These are phyloP conservation scores for Candida schatavii DNA, from an alignment of 805 yeast genomes.

Conservation along the genomic window DNA sequence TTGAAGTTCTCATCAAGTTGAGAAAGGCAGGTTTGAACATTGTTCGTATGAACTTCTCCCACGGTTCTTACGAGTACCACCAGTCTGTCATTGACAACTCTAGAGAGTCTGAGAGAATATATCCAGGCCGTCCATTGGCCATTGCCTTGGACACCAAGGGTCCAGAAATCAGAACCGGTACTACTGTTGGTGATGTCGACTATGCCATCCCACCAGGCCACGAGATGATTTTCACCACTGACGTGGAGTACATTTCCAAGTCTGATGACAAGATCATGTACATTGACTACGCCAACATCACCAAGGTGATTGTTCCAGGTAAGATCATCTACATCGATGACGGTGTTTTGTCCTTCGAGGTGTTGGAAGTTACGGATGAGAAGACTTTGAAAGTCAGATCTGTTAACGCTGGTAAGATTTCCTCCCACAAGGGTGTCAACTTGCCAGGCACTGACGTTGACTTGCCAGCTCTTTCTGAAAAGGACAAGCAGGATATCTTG, in stretches of 20 bases:
- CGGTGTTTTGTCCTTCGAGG: constrained; percentile 96
- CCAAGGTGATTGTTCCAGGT: constrained; percentile 87
- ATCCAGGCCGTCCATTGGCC: constrained; percentile 95
- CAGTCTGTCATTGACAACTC: constrained; percentile 96
- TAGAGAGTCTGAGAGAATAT: constrained; percentile 85
- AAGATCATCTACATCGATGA: constrained; percentile 93
- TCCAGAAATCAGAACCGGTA: constrained; percentile 99
- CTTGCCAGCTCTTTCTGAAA: constrained; percentile 95
- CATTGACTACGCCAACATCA: constrained; percentile 93
- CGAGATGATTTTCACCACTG: constrained; percentile 92
- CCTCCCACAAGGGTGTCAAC: constrained; percentile 98
- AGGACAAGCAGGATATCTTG: constrained; percentile 86
- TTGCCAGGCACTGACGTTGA: constrained; percentile 99
- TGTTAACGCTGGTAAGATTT: constrained; percentile 91
- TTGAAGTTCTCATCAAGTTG: constrained; percentile 77
- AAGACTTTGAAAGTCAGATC: constrained; percentile 82
- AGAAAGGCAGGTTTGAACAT: constrained; percentile 98
- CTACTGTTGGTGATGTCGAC: constrained; percentile 77
- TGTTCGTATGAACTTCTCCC: constrained; percentile 98
- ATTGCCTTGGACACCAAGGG: constrained; percentile 99
- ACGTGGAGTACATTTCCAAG: constrained; percentile 66
- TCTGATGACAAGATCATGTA: constrained; percentile 82
- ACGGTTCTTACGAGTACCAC: constrained; percentile 97
- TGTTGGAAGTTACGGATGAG: constrained; percentile 75
- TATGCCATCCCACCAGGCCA: constrained; percentile 81